phyloP scores from a whole-genome alignment of 306 rosid species.

The Dryas octopetala region DNA sequence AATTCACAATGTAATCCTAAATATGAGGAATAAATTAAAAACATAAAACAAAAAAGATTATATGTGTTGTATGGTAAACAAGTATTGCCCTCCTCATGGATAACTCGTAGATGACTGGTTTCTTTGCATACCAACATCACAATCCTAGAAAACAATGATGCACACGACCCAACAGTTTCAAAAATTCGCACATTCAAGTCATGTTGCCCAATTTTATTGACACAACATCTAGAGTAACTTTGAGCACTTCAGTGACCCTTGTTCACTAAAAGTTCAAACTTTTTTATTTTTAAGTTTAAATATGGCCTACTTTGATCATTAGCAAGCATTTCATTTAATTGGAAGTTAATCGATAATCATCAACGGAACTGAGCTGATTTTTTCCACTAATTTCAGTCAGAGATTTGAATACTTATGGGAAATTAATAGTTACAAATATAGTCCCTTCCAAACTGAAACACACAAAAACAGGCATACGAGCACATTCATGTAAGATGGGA shows the following conservation, averaged over 20 bases:
- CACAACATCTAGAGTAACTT: not conserved
- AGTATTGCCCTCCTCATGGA: not conserved
- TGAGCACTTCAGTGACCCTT: not conserved
- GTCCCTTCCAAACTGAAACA: not conserved
- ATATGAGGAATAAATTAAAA: not conserved
- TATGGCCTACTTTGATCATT: not conserved
- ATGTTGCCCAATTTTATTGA: not conserved
- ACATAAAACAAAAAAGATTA: not conserved
- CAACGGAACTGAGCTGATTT: not conserved
- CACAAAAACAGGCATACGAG: not conserved
- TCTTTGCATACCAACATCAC: not conserved
- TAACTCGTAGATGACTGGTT: not conserved
- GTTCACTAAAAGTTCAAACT: not conserved
- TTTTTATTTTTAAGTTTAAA: not conserved
- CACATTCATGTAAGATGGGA: not conserved
- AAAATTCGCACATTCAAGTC: not conserved
- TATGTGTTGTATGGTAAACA: not conserved
- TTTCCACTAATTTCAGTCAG: not conserved
- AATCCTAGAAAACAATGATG: not conserved
- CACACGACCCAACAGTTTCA: not conserved
- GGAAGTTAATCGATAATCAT: not conserved
- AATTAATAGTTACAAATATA: not conserved
- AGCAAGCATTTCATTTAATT: not conserved
- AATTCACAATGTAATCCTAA: not conserved
- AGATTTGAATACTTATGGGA: not conserved